Percentiles rank a stretch among this genome's conserved stretches.
These are phyloP conservation scores for Penstemon eatonii DNA, from an alignment of 257 asterid genomes.

Conservation along the genomic window DNA sequence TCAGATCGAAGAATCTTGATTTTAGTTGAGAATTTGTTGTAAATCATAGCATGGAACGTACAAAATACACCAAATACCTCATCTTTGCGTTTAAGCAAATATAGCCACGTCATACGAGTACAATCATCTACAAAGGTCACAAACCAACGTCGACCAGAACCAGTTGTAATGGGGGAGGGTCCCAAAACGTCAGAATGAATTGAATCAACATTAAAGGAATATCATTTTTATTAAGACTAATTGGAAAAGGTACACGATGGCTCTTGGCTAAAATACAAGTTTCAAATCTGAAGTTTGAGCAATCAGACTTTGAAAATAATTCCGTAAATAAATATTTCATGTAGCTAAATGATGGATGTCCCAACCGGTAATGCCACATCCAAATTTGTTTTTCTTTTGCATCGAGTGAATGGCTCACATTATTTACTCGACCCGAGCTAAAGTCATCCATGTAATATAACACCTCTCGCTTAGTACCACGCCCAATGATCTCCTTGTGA, in stretches of 20 bases:
- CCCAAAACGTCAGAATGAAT: slow-evolving; percentile 20
- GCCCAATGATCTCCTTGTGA: slow-evolving; percentile 23
- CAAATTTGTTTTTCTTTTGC: neutral
- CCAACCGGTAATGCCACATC: slow-evolving; percentile 11
- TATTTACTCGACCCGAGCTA: neutral
- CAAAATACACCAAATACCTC: neutral
- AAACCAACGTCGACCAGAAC: neutral
- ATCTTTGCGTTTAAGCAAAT: neutral
- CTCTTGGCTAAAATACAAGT: slow-evolving; percentile 11
- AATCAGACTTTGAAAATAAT: neutral
- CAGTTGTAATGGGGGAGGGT: neutral
- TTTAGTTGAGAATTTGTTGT: neutral
- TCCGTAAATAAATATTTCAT: neutral
- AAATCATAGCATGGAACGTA: slow-evolving; percentile 3
- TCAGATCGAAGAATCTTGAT: neutral
- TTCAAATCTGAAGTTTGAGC: slow-evolving; percentile 1
- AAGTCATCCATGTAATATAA: slow-evolving; percentile 23
- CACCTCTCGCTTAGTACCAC: slow-evolving; percentile 24
- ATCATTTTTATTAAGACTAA: neutral
- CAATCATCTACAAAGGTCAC: slow-evolving; percentile 15
- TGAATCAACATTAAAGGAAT: neutral
- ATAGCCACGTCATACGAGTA: slow-evolving; percentile 1
- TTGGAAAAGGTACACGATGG: neutral
- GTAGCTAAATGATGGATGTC: slow-evolving; percentile 19
- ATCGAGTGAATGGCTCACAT: neutral